A percentile compares a stretch with the other conserved stretches of the same genome.
Conservation (phyloP, 768 basidiomycete species). For the Stropharia rugosoannulata region DNA sequence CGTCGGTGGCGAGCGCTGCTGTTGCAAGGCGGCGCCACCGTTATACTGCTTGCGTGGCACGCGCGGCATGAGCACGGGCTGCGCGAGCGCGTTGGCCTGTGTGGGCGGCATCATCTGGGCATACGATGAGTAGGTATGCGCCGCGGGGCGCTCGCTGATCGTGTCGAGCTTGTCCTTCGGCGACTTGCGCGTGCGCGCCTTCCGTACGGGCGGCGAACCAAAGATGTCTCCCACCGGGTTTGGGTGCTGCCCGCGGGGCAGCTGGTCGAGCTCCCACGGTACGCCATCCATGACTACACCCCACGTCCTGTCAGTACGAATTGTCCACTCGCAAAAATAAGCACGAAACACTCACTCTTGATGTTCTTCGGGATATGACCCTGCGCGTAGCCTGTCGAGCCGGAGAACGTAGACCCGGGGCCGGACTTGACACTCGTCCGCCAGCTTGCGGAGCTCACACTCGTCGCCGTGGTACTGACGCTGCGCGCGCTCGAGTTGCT, state of each 20-base stretch:
- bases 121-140: neutral
- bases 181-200: slow-evolving; percentile 61
- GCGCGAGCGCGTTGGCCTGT: neutral
- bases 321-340: slow-evolving; percentile 3
- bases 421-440: slow-evolving; percentile 46
- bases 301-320: slow-evolving; percentile 7
- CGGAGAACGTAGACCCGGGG: slow-evolving; percentile 21
- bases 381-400: slow-evolving; percentile 27
- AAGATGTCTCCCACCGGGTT: slow-evolving; percentile 66
- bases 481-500: slow-evolving; percentile 75
- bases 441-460: slow-evolving; percentile 75
- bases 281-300: slow-evolving; percentile 70
- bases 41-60: neutral
- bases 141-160: slow-evolving; percentile 66
- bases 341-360: slow-evolving; percentile 61
- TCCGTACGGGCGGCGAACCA: slow-evolving; percentile 59
- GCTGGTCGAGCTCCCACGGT: slow-evolving; percentile 70
- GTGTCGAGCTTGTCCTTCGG: slow-evolving; percentile 73
- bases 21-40: neutral
- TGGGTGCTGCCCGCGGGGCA: slow-evolving; percentile 64
- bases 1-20: neutral
- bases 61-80: neutral
- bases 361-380: slow-evolving; percentile 62
- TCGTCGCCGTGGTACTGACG: slow-evolving; percentile 79
- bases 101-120: neutral